Percentiles rank a stretch among this genome's conserved stretches.
Evolutionary conservation across 371 early-diverging fungal species (phyloP).

Genomic region (Syncephalastrum racemosum): DNA sequence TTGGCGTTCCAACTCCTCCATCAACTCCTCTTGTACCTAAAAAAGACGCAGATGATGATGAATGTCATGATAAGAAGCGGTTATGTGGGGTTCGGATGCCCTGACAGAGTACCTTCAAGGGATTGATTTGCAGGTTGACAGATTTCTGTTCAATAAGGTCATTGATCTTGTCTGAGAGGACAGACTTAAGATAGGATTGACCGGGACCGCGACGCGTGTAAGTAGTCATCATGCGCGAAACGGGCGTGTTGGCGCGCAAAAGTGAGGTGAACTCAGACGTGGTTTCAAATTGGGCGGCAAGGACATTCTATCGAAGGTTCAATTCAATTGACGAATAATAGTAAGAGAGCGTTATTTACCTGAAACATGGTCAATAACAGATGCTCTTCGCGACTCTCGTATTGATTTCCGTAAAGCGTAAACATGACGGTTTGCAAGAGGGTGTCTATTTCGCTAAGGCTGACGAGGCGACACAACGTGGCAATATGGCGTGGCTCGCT

Average conservation of each 20-base stretch:
- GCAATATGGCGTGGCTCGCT: conserved; percentile 94
- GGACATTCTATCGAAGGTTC: conserved; percentile 60
- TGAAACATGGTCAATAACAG: conserved; percentile 94
- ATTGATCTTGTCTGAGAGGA: conserved; percentile 82
- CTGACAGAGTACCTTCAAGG: conserved; percentile 58
- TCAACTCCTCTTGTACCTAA: conserved; percentile 83
- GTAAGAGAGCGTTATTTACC: conserved; percentile 37
- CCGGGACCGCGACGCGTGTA: conserved; percentile 94
- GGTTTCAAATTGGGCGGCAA: conserved; percentile 88
- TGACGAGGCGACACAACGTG: conserved; percentile 80
- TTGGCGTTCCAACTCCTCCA: conserved; percentile 66
- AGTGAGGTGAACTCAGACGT: conserved; percentile 85
- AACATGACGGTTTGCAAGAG: conserved; percentile 95
- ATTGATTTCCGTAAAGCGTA: conserved; percentile 94
- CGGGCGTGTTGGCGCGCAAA: conserved; percentile 93
- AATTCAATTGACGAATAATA: neutral
- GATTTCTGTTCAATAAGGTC: conserved; percentile 43
- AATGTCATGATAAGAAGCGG: neutral
- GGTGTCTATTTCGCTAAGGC: conserved; percentile 87
- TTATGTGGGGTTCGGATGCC: neutral
- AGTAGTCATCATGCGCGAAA: conserved; percentile 95
- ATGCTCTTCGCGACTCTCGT: conserved; percentile 94
- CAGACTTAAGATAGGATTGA: conserved; percentile 88
- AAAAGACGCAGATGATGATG: neutral
- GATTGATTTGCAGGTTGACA: conserved; percentile 85